A percentile compares a stretch with the other conserved stretches of the same genome.
Conservation (phyloP, 2,329 filamentous ascomycete genomes). For the Alternaria infectoria region DNA sequence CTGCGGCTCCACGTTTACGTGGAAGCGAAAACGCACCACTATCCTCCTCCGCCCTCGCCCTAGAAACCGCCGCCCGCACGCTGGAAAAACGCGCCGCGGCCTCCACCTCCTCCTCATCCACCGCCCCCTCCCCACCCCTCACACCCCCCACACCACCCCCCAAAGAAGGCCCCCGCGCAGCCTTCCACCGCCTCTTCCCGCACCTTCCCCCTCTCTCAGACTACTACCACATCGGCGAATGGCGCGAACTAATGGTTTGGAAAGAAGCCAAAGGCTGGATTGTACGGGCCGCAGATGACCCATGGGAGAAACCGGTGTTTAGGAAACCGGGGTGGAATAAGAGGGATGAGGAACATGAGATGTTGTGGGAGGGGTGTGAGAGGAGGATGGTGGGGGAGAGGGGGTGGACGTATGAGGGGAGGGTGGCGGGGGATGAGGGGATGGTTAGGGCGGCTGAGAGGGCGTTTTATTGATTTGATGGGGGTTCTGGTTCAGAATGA, state of each 20-base stretch:
- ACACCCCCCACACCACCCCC: not conserved
- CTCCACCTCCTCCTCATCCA: not conserved
- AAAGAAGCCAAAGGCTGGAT: not conserved
- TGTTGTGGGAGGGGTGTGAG: not conserved
- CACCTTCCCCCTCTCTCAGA: not conserved
- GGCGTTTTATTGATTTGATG: no score
- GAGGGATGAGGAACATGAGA: not conserved
- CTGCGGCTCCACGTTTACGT: not conserved
- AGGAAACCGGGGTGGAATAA: not conserved
- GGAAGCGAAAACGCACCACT: not conserved
- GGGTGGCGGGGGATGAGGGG: not conserved
- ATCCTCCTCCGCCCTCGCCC: not conserved
- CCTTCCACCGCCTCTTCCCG: not conserved
- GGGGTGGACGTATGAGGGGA: no score
- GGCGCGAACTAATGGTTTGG: not conserved
- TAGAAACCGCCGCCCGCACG: not conserved
- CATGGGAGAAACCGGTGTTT: not conserved
- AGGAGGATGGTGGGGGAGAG: not conserved
- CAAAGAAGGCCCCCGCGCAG: not conserved
- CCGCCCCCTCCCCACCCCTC: no score
- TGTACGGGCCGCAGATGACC: not conserved
- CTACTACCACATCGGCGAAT: not conserved
- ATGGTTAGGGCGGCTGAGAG: not conserved
- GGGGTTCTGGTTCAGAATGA: no score
- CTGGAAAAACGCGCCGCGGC: accelerated